phyloP scores from a whole-genome alignment of 306 rosid genomes.

The Urtica urens region DNA sequence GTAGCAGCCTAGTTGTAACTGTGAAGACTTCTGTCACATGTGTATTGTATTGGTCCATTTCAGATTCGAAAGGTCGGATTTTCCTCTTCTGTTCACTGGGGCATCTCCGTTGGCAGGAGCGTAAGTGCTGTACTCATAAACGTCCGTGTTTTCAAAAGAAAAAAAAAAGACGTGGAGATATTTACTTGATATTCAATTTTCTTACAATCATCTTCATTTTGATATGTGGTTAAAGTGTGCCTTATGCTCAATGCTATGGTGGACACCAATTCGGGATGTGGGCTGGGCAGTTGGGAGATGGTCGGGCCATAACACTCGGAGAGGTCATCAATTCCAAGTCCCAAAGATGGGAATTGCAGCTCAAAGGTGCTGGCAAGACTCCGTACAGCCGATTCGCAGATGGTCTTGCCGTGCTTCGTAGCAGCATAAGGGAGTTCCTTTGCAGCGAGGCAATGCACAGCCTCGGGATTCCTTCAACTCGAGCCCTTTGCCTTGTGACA shows the following conservation, averaged over 20 bases:
- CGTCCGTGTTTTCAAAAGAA: too few relatives aligned
- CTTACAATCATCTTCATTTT: constrained; percentile 9
- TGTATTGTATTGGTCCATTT: constrained; percentile 12
- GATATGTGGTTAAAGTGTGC: constrained; percentile 48
- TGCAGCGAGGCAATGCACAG: constrained; percentile 98
- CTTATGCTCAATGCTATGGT: constrained; percentile 96
- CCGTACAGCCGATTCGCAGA: constrained; percentile 96
- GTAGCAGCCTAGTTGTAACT: background rate
- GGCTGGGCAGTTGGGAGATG: constrained; percentile 99
- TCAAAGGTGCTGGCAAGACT: constrained; percentile 97
- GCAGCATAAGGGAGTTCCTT: constrained; percentile 93
- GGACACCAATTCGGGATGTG: constrained; percentile 99
- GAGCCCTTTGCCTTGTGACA: constrained; percentile 78
- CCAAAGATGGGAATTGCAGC: constrained; percentile 93
- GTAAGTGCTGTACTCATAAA: too few relatives aligned
- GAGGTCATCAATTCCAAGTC: constrained; percentile 72
- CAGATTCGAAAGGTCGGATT: constrained; percentile 88
- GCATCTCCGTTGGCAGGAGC: constrained; percentile 66
- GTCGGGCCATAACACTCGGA: constrained; percentile 90
- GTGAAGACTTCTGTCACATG: background rate
- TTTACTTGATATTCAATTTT: constrained; percentile 10
- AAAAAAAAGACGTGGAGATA: too few relatives aligned
- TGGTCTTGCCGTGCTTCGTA: constrained; percentile 96
- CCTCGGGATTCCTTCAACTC: constrained; percentile 94
- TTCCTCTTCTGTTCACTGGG: constrained; percentile 72